A percentile compares a stretch with the other conserved stretches of the same genome.
phyloP scores from a whole-genome alignment of 257 asterid species.

The Solanum gandarillasii region DNA sequence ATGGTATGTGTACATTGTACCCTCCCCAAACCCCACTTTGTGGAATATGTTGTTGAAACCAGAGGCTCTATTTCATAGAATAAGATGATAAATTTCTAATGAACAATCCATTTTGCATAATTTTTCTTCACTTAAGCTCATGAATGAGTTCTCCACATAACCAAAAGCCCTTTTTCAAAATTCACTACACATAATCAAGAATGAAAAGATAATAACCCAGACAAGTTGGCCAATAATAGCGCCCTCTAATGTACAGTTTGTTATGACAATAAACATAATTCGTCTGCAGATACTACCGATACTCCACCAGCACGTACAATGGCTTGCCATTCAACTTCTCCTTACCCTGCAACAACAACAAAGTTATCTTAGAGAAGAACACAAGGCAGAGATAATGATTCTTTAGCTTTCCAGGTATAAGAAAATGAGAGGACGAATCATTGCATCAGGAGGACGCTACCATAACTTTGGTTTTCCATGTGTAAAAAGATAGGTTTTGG shows the following conservation, averaged over 20 bases:
- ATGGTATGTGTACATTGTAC: neutral
- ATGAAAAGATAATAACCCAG: neutral
- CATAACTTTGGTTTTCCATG: neutral
- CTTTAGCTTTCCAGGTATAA: neutral
- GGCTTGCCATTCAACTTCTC: constrained; percentile 68
- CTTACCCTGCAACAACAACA: constrained; percentile 34
- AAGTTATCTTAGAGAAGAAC: neutral
- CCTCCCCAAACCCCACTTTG: neutral
- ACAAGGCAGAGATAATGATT: neutral
- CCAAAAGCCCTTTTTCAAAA: neutral
- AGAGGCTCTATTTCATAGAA: neutral
- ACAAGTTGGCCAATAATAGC: neutral
- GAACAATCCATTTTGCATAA: neutral
- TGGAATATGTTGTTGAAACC: neutral
- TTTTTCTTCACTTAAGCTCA: neutral
- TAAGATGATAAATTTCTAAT: neutral
- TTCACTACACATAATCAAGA: neutral
- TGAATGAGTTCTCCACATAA: constrained; percentile 1
- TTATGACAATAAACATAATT: neutral
- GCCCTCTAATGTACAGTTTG: constrained; percentile 17
- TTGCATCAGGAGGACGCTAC: neutral
- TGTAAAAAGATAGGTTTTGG: neutral
- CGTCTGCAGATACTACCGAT: constrained; percentile 19
- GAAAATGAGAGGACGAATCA: neutral
- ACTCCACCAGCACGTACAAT: constrained; percentile 60